Base-by-base conservation (phyloP, 1,284 basidiomycete species). In the Microbotryomycetes sp. region DNA sequence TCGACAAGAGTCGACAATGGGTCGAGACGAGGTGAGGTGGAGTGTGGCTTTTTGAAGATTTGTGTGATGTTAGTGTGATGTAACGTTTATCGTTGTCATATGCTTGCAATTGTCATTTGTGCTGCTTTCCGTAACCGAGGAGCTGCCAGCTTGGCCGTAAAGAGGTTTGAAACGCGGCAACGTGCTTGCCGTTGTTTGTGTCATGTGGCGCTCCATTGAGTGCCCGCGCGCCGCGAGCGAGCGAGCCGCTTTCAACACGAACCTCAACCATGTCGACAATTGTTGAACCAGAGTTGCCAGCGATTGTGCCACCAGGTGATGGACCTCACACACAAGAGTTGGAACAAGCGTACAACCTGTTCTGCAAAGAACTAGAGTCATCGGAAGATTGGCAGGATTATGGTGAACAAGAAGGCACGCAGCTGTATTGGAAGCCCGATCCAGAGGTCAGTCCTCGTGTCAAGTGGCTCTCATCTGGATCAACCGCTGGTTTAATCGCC, bases 1-100 rank as follows among this genome's bases (percentile, higher is more conserved):
- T 85, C 63, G 82, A 84, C 54, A 81, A 88, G 67, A 89, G 87
- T 76, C 84, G 83, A 61, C 87, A 89, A 73, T 91, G 89, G 89
- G 81, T 89, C 25, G 51, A 47, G 16, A 47, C 25, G 53, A 54
- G 25, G n/a, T 22, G 53, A 48, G 12, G 12, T 9, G 12, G 22
- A 23, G 22, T 23, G 53, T 12, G 14, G 22, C 16, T 50, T 54
- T 15, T 29, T 50, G 22, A 48, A 19, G 36, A 9, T 42, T n/a
- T n/a, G 36, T 9, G 19, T 42, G 36, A 19, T 12, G 36, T 42
- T 42, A 42, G 12, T 42, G 19, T 42, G 36, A 42, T 42, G 36
- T 19, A 12, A 12, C 19, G 12, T 42, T 19, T 42, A 12, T 42
- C 19, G 36, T 42, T 9, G 9, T 19, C 36, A 42, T 42, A 19